These are phyloP conservation scores for Cryptococcus sp. DNA, from an alignment of 1,284 basidiomycete genomes.

Conservation along the genomic window DNA sequence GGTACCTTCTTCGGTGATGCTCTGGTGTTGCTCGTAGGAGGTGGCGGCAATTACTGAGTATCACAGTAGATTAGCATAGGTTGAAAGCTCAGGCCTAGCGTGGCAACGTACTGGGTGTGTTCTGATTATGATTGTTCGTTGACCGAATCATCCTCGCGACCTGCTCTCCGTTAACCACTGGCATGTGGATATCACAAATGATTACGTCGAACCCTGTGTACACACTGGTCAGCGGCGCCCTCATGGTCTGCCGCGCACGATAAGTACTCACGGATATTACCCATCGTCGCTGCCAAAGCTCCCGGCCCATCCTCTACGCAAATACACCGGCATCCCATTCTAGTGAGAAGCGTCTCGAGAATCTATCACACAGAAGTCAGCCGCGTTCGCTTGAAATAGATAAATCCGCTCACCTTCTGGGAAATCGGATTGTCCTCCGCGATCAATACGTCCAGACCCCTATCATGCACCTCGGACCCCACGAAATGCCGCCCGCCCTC, in stretches of 20 bases:
- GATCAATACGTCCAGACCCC: constrained; percentile 82
- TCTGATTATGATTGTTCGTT: constrained; percentile 49
- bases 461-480: neutral
- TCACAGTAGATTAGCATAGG: neutral
- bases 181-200: constrained; percentile 52
- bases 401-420: constrained; percentile 57
- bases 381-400: neutral
- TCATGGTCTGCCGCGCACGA: neutral
- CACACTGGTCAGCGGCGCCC: constrained; percentile 5
- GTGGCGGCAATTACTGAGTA: constrained; percentile 57
- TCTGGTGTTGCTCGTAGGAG: constrained; percentile 44
- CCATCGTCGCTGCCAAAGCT: constrained; percentile 93
- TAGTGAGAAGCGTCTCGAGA: constrained; percentile 84
- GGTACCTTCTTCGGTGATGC: constrained; percentile 75
- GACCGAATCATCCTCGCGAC: constrained; percentile 51
- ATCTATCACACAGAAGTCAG: constrained; percentile 52
- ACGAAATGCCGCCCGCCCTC: constrained; percentile 10
- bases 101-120: constrained; percentile 45
- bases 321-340: constrained; percentile 88
- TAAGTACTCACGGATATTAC: constrained; percentile 75
- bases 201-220: constrained; percentile 53
- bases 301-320: constrained; percentile 94
- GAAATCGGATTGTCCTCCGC: constrained; percentile 98
- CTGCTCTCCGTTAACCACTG: constrained; percentile 47
- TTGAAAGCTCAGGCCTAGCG: neutral